phyloP scores from a whole-genome alignment of 108 stramenopile genomes.

The Poteriospumella lacustris region DNA sequence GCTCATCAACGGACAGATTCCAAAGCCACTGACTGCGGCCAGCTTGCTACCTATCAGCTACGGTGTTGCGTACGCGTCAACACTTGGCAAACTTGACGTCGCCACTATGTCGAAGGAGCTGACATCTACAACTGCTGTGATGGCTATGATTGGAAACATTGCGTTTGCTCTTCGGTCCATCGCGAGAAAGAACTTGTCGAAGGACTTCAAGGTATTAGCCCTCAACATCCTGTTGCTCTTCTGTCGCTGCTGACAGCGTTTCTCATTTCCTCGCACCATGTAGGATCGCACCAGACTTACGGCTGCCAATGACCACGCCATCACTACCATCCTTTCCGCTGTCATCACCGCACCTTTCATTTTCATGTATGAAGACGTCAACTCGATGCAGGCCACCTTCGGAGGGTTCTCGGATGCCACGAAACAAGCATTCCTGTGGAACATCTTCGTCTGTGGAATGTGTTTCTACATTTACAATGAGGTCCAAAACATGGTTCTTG shows the following conservation, averaged over 20 bases:
- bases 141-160: not conserved
- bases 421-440: not conserved
- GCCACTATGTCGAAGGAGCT: not conserved
- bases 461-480: conserved; percentile 17
- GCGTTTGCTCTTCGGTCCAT: not conserved
- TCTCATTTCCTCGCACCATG: not conserved
- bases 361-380: not conserved
- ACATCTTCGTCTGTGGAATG: conserved; percentile 2
- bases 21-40: not conserved
- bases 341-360: not conserved
- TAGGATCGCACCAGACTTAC: not conserved
- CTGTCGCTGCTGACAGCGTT: not conserved
- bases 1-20: not conserved
- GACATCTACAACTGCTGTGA: not conserved
- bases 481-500: conserved; percentile 4
- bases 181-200: not conserved
- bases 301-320: not conserved
- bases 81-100: not conserved
- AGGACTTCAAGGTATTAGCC: not conserved
- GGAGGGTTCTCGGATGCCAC: not conserved
- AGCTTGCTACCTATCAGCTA: not conserved
- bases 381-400: not conserved
- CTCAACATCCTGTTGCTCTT: not conserved
- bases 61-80: conserved; percentile 15
- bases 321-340: not conserved